Evolutionary conservation across 441 rosid species (phyloP), one percentile per base, ranked within the genome.

Genomic region (Syzygium syzygioides): DNA sequence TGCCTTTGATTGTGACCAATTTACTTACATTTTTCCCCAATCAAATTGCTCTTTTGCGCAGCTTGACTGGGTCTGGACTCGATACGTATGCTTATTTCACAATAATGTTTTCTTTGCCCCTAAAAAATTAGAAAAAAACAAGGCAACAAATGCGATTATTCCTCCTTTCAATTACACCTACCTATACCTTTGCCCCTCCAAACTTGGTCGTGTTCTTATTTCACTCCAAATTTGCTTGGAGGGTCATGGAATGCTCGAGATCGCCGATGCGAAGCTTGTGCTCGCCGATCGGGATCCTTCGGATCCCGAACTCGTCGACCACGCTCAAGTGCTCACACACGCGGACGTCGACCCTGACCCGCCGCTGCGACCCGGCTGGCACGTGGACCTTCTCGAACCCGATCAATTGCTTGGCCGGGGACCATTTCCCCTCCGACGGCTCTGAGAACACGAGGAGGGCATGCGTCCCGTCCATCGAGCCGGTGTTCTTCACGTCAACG

Each of bases 231-330:
- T 48, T 93, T 86, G 97, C 88, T 91, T 93, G 94, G 89, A 96
- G 92, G 30, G 94, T 92, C 89, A 98, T 87, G 56, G 97, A 93
- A 93, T 96, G 99, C 92, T 95, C 95, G 89, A 98, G 90, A 87
- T 95, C 99, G 66, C 99, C 99, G 79, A 98, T 91, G 62, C 92
- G 97, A 57, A 98, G 79, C 54, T 89, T 88, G 89, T 98, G 99
- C 45, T 94, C 90, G 62, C 99, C 99, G 90, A 95, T 91, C 6
- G 99, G 99, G 89, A 98, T 94, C 91, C 99, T 96, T 91, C 96
- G 95, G 89, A 92, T 92, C 15, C 99, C 99, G 10, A 91, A 92
- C 87, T 91, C 90, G 85, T 97, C 99, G 9, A 94, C 99, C 12
- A 95, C 93, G 68, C 96, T 95, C 86, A 97, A 90, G 88, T 96